phyloP scores from a whole-genome alignment of 2,329 filamentous ascomycete genomes.

The Penicillium hesseltinei region DNA sequence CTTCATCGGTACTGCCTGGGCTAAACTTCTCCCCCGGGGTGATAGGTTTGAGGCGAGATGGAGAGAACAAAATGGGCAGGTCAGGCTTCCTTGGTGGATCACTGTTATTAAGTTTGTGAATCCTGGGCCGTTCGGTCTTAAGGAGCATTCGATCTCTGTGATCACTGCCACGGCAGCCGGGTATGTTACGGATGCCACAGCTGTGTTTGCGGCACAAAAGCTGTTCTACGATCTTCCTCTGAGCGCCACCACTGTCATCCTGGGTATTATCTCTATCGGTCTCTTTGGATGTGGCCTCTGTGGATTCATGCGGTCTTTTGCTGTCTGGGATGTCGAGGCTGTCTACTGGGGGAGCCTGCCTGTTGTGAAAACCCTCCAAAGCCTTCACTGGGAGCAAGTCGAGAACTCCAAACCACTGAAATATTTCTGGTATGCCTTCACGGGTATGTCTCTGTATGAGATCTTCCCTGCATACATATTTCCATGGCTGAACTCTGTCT shows the following conservation, averaged over 20 bases:
- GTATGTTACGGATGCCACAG: slow-evolving; percentile 44
- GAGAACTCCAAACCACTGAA: slow-evolving; percentile 53
- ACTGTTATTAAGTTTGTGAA: slow-evolving; percentile 49
- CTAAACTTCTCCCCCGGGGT: slow-evolving; percentile 51
- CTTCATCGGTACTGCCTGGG: slow-evolving; percentile 53
- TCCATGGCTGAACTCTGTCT: slow-evolving; percentile 56
- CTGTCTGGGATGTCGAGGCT: slow-evolving; percentile 56
- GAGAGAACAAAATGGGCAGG: slow-evolving; percentile 44
- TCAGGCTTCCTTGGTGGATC: slow-evolving; percentile 46
- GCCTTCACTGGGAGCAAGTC: slow-evolving; percentile 54
- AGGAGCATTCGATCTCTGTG: slow-evolving; percentile 56
- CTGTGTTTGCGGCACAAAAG: slow-evolving; percentile 51
- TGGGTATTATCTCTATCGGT: slow-evolving; percentile 54
- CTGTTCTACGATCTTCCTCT: slow-evolving; percentile 54
- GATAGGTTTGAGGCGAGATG: slow-evolving; percentile 50
- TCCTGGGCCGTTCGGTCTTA: slow-evolving; percentile 52
- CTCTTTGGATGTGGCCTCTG: slow-evolving; percentile 57
- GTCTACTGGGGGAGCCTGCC: slow-evolving; percentile 58
- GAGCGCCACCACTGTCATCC: slow-evolving; percentile 48
- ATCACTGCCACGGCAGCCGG: slow-evolving; percentile 56
- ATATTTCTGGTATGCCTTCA: slow-evolving; percentile 53
- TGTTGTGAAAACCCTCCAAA: slow-evolving; percentile 54
- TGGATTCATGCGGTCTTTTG: slow-evolving; percentile 54
- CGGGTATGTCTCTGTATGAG: slow-evolving; percentile 52
- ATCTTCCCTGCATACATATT: slow-evolving; percentile 57